Evolutionary conservation across 495 filamentous ascomycete genomes (phyloP), one percentile per base, ranked within the genome.

Genomic region (Trichoderma reesei): DNA sequence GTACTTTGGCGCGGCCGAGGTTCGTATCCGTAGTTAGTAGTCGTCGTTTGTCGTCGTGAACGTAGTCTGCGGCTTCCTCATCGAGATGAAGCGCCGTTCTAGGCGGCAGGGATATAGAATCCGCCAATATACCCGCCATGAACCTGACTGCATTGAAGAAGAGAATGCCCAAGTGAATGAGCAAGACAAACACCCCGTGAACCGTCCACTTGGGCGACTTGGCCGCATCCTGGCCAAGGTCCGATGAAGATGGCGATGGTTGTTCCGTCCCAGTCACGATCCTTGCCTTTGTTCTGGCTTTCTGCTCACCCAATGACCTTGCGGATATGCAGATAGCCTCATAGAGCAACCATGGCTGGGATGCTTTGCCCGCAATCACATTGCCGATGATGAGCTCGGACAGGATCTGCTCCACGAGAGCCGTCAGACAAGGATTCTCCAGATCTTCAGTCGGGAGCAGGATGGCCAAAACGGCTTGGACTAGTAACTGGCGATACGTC

Each of bases 391-490:
- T 88, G 72, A 92, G 84, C 68, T 95, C 89, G 7, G 90, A 89
- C 59, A 98, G 76, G 34, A 97, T 84, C 73, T 97, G 92, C 46
- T 85, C 83, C 63, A 97, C 86, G 59, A 98, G 79, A 8, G 88
- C 80, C 18, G 89, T 85, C 69, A 97, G 76, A 71, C 90, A 96
- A 59, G 79, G 83, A 73, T 95, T 97, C 69, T 92, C 86, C 10
- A 98, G 81, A 68, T 98, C 92, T 71, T 97, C 92, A 18, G 90
- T 94, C 5, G 94, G 94, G 39, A 98, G 80, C 33, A 98, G 79
- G 51, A 96, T 77, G 5, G 90, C 88, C 54, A 98, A 76, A 54
- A 88, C 80, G 5, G 85, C 88, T 67, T 90, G 85, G 16, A 89
- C 90, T 13, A 97, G 77, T 66, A 96, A 75, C 69, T 90, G 89